These are phyloP conservation scores for Lachnellula hyalina DNA, from an alignment of 2,329 filamentous ascomycete species.

Conservation along the genomic window DNA sequence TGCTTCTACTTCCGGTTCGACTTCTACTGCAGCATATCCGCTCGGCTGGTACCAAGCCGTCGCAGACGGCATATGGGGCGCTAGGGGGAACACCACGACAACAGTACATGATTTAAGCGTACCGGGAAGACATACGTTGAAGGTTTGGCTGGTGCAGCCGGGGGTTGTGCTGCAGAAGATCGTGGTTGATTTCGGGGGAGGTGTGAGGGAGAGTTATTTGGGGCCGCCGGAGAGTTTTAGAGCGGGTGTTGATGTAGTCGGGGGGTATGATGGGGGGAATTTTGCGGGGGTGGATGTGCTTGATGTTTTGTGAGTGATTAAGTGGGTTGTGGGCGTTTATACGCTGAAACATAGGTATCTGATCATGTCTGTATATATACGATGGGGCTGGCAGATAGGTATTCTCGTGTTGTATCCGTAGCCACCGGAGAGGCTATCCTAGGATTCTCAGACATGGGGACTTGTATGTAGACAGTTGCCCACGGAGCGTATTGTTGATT, in stretches of 20 bases:
- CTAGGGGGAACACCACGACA: slow-evolving; percentile 22
- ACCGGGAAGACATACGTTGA: slow-evolving; percentile 28
- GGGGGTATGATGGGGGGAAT: slow-evolving; percentile 2
- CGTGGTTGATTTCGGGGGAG: slow-evolving; percentile 34
- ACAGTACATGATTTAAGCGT: slow-evolving; percentile 23
- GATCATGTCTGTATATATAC: too few relatives aligned
- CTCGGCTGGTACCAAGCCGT: slow-evolving; percentile 23
- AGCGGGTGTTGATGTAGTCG: slow-evolving; percentile 2
- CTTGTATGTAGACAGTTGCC: too few relatives aligned
- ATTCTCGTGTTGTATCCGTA: too few relatives aligned
- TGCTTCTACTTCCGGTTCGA: too few relatives aligned
- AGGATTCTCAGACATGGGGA: too few relatives aligned
- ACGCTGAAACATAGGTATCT: too few relatives aligned
- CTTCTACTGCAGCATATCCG: slow-evolving; percentile 5
- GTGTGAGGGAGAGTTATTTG: slow-evolving; percentile 34
- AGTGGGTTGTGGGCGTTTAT: too few relatives aligned
- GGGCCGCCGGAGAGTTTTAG: slow-evolving; percentile 33
- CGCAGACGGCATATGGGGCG: slow-evolving; percentile 24
- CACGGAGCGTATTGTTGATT: too few relatives aligned
- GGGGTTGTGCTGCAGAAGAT: slow-evolving; percentile 34
- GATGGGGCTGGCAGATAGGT: too few relatives aligned
- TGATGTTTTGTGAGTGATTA: background rate
- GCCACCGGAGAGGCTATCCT: too few relatives aligned
- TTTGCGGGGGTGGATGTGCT: slow-evolving; percentile 3
- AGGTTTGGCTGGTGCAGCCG: slow-evolving; percentile 30